Percentiles rank a stretch among this genome's conserved stretches.
Evolutionary conservation across 2,329 filamentous ascomycete species (phyloP).

Genomic region (Fusarium avenaceum): DNA sequence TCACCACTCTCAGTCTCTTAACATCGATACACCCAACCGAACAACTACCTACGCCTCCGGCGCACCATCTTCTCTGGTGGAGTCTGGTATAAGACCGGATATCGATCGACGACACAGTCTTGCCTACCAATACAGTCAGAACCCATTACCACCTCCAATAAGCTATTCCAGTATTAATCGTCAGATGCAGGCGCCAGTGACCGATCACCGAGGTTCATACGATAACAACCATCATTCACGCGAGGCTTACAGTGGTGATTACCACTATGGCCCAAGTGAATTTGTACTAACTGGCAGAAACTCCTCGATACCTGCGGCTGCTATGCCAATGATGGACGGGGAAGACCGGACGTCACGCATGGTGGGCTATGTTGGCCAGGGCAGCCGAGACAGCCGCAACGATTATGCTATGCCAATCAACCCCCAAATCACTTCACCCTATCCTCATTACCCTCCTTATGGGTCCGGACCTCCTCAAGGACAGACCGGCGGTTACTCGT

Average conservation of each 20-base stretch:
- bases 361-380: background rate
- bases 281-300: slow-evolving; percentile 27
- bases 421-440: slow-evolving; percentile 7
- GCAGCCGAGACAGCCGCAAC: slow-evolving; percentile 7
- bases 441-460: background rate
- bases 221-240: slow-evolving; percentile 19
- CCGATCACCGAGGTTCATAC: slow-evolving; percentile 33
- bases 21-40: slow-evolving; percentile 13
- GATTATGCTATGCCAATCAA: background rate
- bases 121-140: slow-evolving; percentile 45
- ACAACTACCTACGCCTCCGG: slow-evolving; percentile 16
- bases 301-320: slow-evolving; percentile 2
- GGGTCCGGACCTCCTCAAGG: background rate
- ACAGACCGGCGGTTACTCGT: slow-evolving; percentile 12
- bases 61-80: slow-evolving; percentile 19
- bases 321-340: slow-evolving; percentile 4
- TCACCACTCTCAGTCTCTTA: slow-evolving; percentile 28
- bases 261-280: slow-evolving; percentile 13
- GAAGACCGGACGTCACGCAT: background rate
- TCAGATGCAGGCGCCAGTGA: slow-evolving; percentile 40
- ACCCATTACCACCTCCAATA: slow-evolving; percentile 33
- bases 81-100: slow-evolving; percentile 18
- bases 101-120: slow-evolving; percentile 39
- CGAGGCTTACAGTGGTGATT: slow-evolving; percentile 4
- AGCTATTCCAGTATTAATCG: slow-evolving; percentile 41